Evolutionary conservation across 176 grass and related monocot genomes (phyloP).

Genomic region (Avena atlantica): DNA sequence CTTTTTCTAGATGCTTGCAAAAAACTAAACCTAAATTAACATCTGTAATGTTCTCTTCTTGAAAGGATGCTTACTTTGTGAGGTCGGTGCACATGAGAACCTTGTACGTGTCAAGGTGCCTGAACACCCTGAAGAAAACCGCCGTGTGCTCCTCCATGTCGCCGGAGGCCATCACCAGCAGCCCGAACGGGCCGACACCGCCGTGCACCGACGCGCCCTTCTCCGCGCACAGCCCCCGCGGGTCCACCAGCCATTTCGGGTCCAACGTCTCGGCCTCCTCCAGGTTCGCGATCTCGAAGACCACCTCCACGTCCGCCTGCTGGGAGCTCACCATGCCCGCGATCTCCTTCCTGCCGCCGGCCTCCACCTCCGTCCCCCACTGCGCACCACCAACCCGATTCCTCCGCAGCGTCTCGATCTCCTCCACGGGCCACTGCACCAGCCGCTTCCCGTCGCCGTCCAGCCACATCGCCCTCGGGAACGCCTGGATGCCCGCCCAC

Average conservation of each 20-base stretch:
- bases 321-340: conserved; percentile 47
- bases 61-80: conserved; percentile 19
- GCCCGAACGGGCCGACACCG: conserved; percentile 73
- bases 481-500: conserved; percentile 77
- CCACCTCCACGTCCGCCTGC: conserved; percentile 66
- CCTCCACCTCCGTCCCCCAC: conserved; percentile 34
- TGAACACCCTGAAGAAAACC: conserved; percentile 80
- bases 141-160: conserved; percentile 67
- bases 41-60: background rate
- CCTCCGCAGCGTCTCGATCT: conserved; percentile 71
- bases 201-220: conserved; percentile 52
- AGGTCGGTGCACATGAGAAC: conserved; percentile 74
- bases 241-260: conserved; percentile 47
- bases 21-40: too few relatives aligned
- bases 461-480: conserved; percentile 69
- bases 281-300: conserved; percentile 54
- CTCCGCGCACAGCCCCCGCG: conserved; percentile 53
- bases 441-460: conserved; percentile 67
- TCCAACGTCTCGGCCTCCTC: conserved; percentile 50
- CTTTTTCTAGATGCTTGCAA: too few relatives aligned
- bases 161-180: conserved; percentile 66
- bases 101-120: conserved; percentile 31
- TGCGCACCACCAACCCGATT: conserved; percentile 39
- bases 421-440: conserved; percentile 73
- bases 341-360: conserved; percentile 49